phyloP scores from a whole-genome alignment of 2,329 filamentous ascomycete genomes.

The Pseudohalonectria lignicola region DNA sequence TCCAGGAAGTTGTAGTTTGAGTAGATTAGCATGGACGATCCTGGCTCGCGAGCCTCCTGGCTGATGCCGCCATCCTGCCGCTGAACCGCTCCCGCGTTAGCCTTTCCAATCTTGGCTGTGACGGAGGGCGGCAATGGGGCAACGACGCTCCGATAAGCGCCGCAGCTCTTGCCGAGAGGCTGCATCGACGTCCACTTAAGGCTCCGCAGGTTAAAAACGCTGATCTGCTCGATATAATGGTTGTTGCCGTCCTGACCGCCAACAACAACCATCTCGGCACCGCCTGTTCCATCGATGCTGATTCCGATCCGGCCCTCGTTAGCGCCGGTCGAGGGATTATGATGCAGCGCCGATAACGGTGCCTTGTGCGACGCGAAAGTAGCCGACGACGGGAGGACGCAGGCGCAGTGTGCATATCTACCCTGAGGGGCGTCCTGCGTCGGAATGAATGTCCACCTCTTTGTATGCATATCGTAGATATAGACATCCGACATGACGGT shows the following conservation, averaged over 20 bases:
- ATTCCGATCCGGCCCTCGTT: conserved; percentile 85
- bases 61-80: conserved; percentile 34
- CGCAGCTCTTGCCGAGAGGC: conserved; percentile 80
- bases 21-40: conserved; percentile 84
- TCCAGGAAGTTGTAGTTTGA: conserved; percentile 99
- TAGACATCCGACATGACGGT: conserved; percentile 98
- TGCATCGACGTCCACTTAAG: conserved; percentile 92
- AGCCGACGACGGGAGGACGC: conserved; percentile 79
- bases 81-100: conserved; percentile 28
- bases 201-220: conserved; percentile 91
- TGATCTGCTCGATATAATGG: conserved; percentile 98
- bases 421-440: conserved; percentile 80
- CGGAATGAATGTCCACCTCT: conserved; percentile 75
- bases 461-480: conserved; percentile 78
- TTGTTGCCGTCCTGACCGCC: conserved; percentile 96
- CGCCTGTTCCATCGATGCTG: conserved; percentile 79
- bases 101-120: conserved; percentile 54
- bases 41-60: conserved; percentile 44
- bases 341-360: conserved; percentile 75
- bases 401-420: conserved; percentile 92
- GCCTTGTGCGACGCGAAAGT: conserved; percentile 77
- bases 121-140: conserved; percentile 64
- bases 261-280: conserved; percentile 94
- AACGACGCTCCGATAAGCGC: conserved; percentile 91
- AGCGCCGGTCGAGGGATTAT: conserved; percentile 71